These are phyloP conservation scores for Lagenaria siceraria DNA, from an alignment of 306 rosid species.

Conservation along the genomic window DNA sequence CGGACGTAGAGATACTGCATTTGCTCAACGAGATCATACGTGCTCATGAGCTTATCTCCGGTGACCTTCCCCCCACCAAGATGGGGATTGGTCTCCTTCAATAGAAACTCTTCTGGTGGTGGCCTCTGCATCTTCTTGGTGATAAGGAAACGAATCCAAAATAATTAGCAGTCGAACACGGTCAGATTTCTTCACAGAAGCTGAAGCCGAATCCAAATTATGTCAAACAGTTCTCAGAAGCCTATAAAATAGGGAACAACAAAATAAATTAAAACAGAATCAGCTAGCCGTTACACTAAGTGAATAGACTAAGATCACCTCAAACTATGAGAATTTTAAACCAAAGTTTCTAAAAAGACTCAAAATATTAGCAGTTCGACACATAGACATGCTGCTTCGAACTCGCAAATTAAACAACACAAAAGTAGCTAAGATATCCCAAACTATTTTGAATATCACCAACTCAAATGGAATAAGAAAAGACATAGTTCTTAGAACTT, in stretches of 20 bases:
- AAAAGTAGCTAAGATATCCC: not conserved
- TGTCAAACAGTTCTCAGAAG: constrained; percentile 27
- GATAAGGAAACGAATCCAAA: constrained; percentile 18
- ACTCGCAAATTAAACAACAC: constrained; percentile 15
- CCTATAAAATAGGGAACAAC: constrained; percentile 36
- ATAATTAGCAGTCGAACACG: constrained; percentile 8
- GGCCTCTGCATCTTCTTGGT: constrained; percentile 76
- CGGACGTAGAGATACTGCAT: constrained; percentile 97
- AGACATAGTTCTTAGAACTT: constrained; percentile 13
- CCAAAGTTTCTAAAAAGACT: constrained; percentile 6
- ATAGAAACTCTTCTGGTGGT: constrained; percentile 69
- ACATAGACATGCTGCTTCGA: not conserved
- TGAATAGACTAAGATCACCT: constrained; percentile 24
- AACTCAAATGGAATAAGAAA: constrained; percentile 27
- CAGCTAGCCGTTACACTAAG: constrained; percentile 40
- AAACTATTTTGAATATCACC: not conserved
- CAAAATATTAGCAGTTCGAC: not conserved
- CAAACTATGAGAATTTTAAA: constrained; percentile 33
- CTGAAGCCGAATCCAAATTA: constrained; percentile 16
- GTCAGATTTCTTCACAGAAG: constrained; percentile 4
- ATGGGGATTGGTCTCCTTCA: constrained; percentile 96
- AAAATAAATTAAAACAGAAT: constrained; percentile 17
- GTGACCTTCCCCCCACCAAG: constrained; percentile 91
- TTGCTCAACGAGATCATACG: constrained; percentile 98
- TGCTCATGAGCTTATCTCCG: constrained; percentile 82